Base-by-base conservation (phyloP, 2,329 filamentous ascomycete species). In the Purpureocillium lavendulum region DNA sequence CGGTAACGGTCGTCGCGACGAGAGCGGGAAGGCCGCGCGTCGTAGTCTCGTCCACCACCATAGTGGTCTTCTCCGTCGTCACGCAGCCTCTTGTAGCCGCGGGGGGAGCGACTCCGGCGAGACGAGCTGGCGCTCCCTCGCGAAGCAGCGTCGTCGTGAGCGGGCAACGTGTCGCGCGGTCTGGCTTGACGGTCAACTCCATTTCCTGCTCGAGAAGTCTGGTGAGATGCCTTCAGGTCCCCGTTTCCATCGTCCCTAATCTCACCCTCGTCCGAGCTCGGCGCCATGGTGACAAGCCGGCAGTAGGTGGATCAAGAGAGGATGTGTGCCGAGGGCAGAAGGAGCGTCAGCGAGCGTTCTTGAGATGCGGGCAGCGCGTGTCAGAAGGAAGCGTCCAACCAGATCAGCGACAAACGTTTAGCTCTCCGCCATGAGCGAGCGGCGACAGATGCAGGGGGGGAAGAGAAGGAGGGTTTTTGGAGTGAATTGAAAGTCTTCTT, bases 151-250 rank as follows among this genome's bases (percentile, higher is more conserved):
- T 62, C 55, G 57, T 67, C 67, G 64, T 65, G 56, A 33, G 75
- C 73, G 51, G 76, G 76, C 47, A 77, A 78, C 57, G 75, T 74
- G 52, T 66, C 58, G 71, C 70, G 75, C 67, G 66, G 74, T 89
- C 87, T 94, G 84, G 84, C 77, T 75, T 73, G 80, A 78, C 83
- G 84, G 87, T 94, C 85, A 94, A 94, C 82, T 77, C 75, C 80
- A 77, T 70, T 81, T 82, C 80, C 75, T 76, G 81, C 78, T 74
- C 76, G 67, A 29, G 65, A 74, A 75, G 73, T 75, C 71, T 74
- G 81, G 78, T 81, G 83, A 82, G 84, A 85, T 92, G 87, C 86
- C 87, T 92, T 92, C 64, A 66, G 67, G 55, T 69, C 59, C 58
- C 61, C 60, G 72, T 71, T 74, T 65, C 74, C 73, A 67, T 77